A percentile compares a stretch with the other conserved stretches of the same genome.
Evolutionary conservation across 306 rosid genomes (phyloP).

Genomic region (Nissolia schottii): DNA sequence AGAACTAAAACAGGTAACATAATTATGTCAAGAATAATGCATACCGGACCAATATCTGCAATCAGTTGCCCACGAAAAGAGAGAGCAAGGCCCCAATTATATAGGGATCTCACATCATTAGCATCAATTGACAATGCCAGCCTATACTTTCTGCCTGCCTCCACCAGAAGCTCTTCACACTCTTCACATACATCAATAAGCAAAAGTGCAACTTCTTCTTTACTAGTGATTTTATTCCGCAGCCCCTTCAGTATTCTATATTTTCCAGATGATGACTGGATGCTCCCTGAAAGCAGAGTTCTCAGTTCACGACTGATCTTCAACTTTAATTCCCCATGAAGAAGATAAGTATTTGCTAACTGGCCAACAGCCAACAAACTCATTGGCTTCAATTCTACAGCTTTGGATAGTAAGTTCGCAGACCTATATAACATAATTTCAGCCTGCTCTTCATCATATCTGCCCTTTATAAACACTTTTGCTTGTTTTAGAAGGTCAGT

Average conservation of each 20-base stretch:
- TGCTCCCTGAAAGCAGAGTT: conserved; percentile 52
- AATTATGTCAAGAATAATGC: conserved; percentile 28
- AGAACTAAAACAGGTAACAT: conserved; percentile 7
- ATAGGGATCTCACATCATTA: conserved; percentile 73
- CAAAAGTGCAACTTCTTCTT: conserved; percentile 58
- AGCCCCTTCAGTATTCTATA: conserved; percentile 45
- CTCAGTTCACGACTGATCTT: conserved; percentile 80
- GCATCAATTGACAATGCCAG: conserved; percentile 86
- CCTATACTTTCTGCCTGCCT: conserved; percentile 93
- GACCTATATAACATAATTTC: conserved; percentile 69
- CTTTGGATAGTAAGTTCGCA: conserved; percentile 71
- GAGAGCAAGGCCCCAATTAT: conserved; percentile 99
- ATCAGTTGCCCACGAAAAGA: conserved; percentile 90
- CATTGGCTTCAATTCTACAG: conserved; percentile 77
- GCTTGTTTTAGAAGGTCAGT: conserved; percentile 67
- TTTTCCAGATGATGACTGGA: conserved; percentile 37
- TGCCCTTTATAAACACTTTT: conserved; percentile 54
- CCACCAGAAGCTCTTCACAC: conserved; percentile 82
- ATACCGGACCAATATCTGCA: conserved; percentile 91
- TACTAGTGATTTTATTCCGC: conserved; percentile 39
- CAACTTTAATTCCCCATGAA: conserved; percentile 91
- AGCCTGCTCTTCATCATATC: conserved; percentile 52
- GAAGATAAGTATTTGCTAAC: conserved; percentile 85
- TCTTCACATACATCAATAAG: conserved; percentile 80
- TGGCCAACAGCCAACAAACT: conserved; percentile 94